A percentile compares a stretch with the other conserved stretches of the same genome.
phyloP scores from a whole-genome alignment of 495 filamentous ascomycete genomes.

The Entonaema liquescens region DNA sequence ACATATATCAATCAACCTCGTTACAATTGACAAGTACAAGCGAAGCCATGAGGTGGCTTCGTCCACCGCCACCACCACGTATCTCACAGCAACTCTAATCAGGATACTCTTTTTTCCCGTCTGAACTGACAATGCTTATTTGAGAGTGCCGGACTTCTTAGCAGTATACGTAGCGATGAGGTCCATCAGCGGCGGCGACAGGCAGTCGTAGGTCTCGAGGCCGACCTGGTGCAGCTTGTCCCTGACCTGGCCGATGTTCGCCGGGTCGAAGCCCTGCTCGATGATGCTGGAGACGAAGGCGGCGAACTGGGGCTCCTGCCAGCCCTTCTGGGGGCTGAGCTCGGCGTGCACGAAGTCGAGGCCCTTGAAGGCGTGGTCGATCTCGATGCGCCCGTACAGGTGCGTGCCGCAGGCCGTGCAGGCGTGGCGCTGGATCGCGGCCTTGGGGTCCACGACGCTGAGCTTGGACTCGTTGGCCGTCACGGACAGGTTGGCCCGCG shows the following conservation, averaged over 20 bases:
- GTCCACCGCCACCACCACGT: background rate
- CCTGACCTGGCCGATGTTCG: constrained; percentile 60
- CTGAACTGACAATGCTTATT: background rate
- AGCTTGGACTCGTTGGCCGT: constrained; percentile 63
- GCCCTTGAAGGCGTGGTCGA: constrained; percentile 68
- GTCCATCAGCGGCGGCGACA: constrained; percentile 67
- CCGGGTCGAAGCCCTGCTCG: constrained; percentile 66
- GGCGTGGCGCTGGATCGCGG: constrained; percentile 65
- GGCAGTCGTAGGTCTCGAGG: constrained; percentile 64
- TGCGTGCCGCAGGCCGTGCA: constrained; percentile 65
- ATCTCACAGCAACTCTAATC: background rate
- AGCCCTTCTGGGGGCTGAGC: constrained; percentile 62
- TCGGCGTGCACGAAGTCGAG: constrained; percentile 70
- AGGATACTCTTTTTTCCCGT: background rate
- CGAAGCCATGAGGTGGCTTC: background rate
- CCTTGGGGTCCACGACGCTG: constrained; percentile 57
- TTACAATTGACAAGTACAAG: constrained; percentile 3
- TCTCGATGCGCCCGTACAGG: constrained; percentile 67
- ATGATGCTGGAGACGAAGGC: constrained; percentile 68
- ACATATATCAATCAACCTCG: background rate
- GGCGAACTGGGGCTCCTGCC: constrained; percentile 71
- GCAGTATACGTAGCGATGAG: constrained; percentile 64
- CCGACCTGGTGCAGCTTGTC: constrained; percentile 57
- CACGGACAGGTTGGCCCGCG: constrained; percentile 55
- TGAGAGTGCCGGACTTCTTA: constrained; percentile 50